phyloP scores from a whole-genome alignment of 1,139 yeast species.

The Nematodospora anomalae region DNA sequence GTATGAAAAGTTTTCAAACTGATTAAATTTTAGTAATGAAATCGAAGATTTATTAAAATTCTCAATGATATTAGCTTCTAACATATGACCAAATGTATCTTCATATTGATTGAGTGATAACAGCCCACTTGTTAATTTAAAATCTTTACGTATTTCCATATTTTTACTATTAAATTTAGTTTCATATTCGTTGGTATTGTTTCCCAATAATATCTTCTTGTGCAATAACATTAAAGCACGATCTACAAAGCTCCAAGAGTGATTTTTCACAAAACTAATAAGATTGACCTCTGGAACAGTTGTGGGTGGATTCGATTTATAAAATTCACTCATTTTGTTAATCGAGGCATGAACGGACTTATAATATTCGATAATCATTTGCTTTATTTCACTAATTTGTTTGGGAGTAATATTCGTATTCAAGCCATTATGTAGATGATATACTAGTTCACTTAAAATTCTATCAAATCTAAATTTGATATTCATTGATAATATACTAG shows the following conservation, averaged over 20 bases:
- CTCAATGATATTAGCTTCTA: constrained; percentile 39
- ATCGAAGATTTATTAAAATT: constrained; percentile 39
- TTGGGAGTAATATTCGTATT: constrained; percentile 34
- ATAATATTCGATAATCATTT: constrained; percentile 49
- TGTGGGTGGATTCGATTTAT: constrained; percentile 27
- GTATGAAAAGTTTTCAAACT: constrained; percentile 40
- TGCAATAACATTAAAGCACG: constrained; percentile 56
- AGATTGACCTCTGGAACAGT: constrained; percentile 46
- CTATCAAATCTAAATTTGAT: constrained; percentile 54
- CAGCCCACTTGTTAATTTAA: constrained; percentile 21
- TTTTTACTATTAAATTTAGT: constrained; percentile 1
- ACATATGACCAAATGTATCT: constrained; percentile 43
- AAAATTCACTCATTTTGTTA: constrained; percentile 25
- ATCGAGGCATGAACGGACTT: constrained; percentile 51
- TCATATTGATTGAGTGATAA: constrained; percentile 40
- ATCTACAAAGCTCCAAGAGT: constrained; percentile 56
- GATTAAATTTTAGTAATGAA: constrained; percentile 36
- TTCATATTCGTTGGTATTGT: constrained; percentile 15
- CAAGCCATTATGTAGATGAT: constrained; percentile 41
- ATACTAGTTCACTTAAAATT: constrained; percentile 53
- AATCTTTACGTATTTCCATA: not conserved
- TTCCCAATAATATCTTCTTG: constrained; percentile 48
- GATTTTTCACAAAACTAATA: constrained; percentile 48
- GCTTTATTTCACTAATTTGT: constrained; percentile 46
- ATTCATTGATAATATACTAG: constrained; percentile 45